Evolutionary conservation across 1,284 basidiomycete genomes (phyloP).

Genomic region (Moniliella sp.): DNA sequence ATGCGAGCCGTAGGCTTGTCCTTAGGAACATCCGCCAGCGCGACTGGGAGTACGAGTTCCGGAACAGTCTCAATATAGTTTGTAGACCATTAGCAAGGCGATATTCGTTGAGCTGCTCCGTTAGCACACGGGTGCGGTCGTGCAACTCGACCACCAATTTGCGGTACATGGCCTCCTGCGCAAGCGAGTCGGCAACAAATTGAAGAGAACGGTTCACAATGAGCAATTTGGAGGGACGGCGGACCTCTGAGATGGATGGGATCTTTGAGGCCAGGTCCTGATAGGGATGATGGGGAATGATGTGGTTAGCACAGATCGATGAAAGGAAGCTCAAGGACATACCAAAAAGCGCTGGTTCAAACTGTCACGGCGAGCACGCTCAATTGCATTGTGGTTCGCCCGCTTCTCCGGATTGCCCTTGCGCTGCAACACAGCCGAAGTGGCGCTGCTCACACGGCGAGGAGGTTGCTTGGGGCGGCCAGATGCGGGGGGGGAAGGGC

Average conservation of each 20-base stretch:
- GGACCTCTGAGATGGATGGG: conserved; percentile 17
- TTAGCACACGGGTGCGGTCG: too few species aligned
- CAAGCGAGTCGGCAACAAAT: conserved; percentile 18
- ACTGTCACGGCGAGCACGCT: conserved; percentile 18
- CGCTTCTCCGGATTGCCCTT: conserved; percentile 3
- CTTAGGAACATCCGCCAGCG: too few species aligned
- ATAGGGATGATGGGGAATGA: conserved; percentile 19
- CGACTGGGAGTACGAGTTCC: too few species aligned
- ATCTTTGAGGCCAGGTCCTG: conserved; percentile 17
- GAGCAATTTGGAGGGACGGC: conserved; percentile 18
- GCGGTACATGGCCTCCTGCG: conserved; percentile 14
- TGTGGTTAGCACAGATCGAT: too few species aligned
- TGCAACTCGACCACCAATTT: conserved; percentile 13
- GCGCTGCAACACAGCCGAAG: background rate
- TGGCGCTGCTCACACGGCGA: background rate
- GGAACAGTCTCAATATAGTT: too few species aligned
- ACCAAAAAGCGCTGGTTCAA: conserved; percentile 21
- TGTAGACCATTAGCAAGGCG: too few species aligned
- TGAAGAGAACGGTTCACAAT: conserved; percentile 25
- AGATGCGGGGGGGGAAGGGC: background rate
- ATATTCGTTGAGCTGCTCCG: too few species aligned
- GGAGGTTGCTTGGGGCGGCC: background rate
- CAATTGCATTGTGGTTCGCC: conserved; percentile 24
- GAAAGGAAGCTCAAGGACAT: too few species aligned
- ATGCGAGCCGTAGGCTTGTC: too few species aligned